phyloP scores from a whole-genome alignment of 2,329 filamentous ascomycete species.

The Penicillium polonicum region DNA sequence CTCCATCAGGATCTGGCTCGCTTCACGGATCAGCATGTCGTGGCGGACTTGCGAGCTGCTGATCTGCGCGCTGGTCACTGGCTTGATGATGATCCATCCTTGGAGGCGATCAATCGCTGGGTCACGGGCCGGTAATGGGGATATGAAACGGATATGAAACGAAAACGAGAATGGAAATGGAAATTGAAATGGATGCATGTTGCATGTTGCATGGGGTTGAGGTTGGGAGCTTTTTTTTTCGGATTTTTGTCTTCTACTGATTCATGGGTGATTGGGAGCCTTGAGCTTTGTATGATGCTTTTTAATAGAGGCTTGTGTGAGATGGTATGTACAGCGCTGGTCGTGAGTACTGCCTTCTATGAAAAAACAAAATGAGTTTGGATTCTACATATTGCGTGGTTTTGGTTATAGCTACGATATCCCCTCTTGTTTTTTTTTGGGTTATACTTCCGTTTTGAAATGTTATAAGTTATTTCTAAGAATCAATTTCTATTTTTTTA shows the following conservation, averaged over 20 bases:
- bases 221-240: not conserved
- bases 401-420: constrained; percentile 25
- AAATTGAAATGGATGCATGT: constrained; percentile 8
- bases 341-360: constrained; percentile 10
- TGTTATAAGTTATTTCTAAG: not conserved
- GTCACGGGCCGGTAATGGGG: constrained; percentile 37
- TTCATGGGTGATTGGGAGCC: not conserved
- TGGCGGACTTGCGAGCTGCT: constrained; percentile 54
- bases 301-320: constrained; percentile 5
- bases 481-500: not conserved
- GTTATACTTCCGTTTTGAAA: not conserved
- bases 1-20: constrained; percentile 53
- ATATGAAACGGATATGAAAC: not conserved
- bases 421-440: constrained; percentile 12
- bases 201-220: constrained; percentile 5
- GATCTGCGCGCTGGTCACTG: constrained; percentile 60
- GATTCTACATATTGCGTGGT: constrained; percentile 10
- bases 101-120: constrained; percentile 51
- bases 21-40: constrained; percentile 58
- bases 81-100: constrained; percentile 59
- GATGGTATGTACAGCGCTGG: constrained; percentile 17
- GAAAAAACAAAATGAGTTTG: constrained; percentile 5
- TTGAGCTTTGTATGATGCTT: constrained; percentile 6
- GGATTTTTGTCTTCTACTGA: not conserved
- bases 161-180: not conserved